phyloP scores from a whole-genome alignment of 352 stramenopile genomes.

The Globisporangium uncinulatum region DNA sequence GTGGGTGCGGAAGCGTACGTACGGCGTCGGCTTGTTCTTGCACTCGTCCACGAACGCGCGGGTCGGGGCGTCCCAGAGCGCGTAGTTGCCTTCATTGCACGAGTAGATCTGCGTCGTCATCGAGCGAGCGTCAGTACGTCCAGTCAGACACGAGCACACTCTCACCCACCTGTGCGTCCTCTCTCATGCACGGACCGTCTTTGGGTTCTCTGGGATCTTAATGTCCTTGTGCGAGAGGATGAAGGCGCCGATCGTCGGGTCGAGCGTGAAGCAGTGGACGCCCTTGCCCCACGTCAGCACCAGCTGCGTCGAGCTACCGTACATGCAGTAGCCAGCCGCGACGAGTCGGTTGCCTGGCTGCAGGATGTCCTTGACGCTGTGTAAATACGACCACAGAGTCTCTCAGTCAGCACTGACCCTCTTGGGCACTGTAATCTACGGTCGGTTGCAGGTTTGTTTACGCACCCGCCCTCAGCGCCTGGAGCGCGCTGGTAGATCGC shows the following conservation, averaged over 20 bases:
- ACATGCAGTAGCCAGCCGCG: slow-evolving; percentile 98
- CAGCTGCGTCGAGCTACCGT: slow-evolving; percentile 96
- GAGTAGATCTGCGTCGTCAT: slow-evolving; percentile 86
- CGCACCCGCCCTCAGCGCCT: slow-evolving; percentile 37
- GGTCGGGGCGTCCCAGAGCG: slow-evolving; percentile 93
- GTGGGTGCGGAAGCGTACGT: slow-evolving; percentile 12
- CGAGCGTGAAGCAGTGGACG: slow-evolving; percentile 97
- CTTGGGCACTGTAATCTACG: too few species aligned
- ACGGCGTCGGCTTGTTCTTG: slow-evolving; percentile 72
- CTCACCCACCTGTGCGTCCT: not conserved
- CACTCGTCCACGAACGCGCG: slow-evolving; percentile 83
- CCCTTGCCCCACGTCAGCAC: slow-evolving; percentile 95
- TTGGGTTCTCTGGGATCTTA: slow-evolving; percentile 89
- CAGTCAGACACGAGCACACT: not conserved
- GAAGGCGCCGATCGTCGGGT: slow-evolving; percentile 98
- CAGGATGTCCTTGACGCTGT: slow-evolving; percentile 89
- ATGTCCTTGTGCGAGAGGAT: slow-evolving; percentile 95
- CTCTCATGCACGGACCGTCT: slow-evolving; percentile 38
- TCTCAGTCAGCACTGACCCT: not conserved
- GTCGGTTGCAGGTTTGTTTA: not conserved
- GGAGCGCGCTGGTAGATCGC: slow-evolving; percentile 92
- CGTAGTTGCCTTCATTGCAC: slow-evolving; percentile 98
- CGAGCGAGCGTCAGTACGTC: slow-evolving; percentile 1
- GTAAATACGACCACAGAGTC: not conserved
- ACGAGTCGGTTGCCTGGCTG: slow-evolving; percentile 92